Evolutionary conservation across 768 basidiomycete genomes (phyloP), one percentile per base, ranked within the genome.

Genomic region (Lactifluus piperatus): DNA sequence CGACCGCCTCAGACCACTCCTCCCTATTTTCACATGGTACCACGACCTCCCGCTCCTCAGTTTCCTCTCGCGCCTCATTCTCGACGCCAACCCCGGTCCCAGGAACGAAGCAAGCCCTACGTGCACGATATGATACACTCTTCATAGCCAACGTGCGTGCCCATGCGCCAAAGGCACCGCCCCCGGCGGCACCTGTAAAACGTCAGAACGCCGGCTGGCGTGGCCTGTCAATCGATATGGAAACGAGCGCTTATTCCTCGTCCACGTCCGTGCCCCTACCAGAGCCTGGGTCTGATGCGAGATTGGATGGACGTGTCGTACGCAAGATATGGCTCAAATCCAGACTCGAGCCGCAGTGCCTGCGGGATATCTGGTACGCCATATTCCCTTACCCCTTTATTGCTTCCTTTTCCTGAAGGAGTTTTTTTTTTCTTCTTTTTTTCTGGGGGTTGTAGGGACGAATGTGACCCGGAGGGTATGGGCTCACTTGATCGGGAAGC

Each of bases 141-240:
- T 73, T 72, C 54, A 54, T 65, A 34, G 54, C 58, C 4, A 70
- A 70, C 57, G 44, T 64, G n/a, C 54, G 51, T 24, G 50, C 45
- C 1, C 58, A 57, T 34, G 36, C 32, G 9, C 54, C 27, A 2
- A 43, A 72, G 36, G 54, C 74, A 51, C 72, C 72, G 57, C 73
- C 75, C 0, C 61, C 72, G 20, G 72, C 72, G 32, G 65, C 74
- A 16, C 74, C 76, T 60, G 74, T 77, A 41, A 69, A 65, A 39
- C 71, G 81, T 56, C 78, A 81, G 54, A 81, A 84, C 4, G 80
- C 78, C 2, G 87, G 87, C 3, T 89, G 87, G 87, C 75, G 85
- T 32, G 85, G 81, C 6, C 66, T 84, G 36, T 85, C 84, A 0
- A 78, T 86, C 20, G 85, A 86, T 67, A 69, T 83, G 48, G 79